Evolutionary conservation across 371 early-diverging fungal genomes (phyloP).

Genomic region (Apophysomyces elegans): DNA sequence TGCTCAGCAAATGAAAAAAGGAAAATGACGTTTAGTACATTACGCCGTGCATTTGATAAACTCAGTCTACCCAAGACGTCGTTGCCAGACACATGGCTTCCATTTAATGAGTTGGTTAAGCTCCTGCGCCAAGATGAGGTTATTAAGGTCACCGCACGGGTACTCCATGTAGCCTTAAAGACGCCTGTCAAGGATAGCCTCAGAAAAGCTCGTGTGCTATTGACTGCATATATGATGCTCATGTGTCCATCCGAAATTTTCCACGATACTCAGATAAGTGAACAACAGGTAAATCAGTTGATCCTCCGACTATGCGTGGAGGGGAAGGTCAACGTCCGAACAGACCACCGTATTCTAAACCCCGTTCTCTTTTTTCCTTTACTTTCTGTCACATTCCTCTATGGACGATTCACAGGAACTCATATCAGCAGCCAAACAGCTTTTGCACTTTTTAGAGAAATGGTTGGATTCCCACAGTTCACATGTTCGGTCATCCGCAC

Average conservation of each 20-base stretch:
- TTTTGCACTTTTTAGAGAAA: conserved; percentile 59
- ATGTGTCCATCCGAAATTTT: conserved; percentile 67
- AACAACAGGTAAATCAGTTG: conserved; percentile 55
- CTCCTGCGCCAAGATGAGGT: conserved; percentile 39
- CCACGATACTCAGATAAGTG: conserved; percentile 43
- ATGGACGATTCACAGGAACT: conserved; percentile 38
- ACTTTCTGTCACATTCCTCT: neutral
- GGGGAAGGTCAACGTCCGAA: neutral
- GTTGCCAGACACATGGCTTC: conserved; percentile 28
- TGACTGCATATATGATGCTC: conserved; percentile 72
- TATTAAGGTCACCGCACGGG: conserved; percentile 33
- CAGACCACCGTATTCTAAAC: conserved; percentile 8
- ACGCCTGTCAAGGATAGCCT: conserved; percentile 33
- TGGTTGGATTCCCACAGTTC: conserved; percentile 49
- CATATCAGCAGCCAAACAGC: conserved; percentile 43
- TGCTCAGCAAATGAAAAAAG: conserved; percentile 4
- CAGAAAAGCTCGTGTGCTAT: conserved; percentile 61
- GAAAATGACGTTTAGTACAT: conserved; percentile 19
- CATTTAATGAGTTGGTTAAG: conserved; percentile 35
- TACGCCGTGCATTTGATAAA: conserved; percentile 19
- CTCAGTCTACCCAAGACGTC: conserved; percentile 37
- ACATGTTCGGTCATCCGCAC: conserved; percentile 25
- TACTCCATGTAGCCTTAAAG: conserved; percentile 35
- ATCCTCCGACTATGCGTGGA: conserved; percentile 14
- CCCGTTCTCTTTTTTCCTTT: conserved; percentile 11